phyloP scores from a whole-genome alignment of 768 basidiomycete species.

The Boletus vermiculosoides region DNA sequence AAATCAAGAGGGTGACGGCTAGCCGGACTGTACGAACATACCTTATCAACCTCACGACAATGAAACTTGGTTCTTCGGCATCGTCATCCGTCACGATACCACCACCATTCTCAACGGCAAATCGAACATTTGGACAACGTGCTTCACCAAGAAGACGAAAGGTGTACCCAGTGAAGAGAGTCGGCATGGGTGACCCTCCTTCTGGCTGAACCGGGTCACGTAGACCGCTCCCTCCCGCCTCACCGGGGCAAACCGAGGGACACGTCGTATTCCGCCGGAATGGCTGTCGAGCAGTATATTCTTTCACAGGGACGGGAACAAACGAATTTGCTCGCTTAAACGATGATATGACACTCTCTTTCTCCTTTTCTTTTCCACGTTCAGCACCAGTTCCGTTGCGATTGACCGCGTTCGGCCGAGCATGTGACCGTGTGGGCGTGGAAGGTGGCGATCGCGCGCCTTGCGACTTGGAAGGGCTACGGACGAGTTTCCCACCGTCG shows the following conservation, averaged over 20 bases:
- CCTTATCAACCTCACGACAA: conserved; percentile 76
- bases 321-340: conserved; percentile 69
- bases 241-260: conserved; percentile 12
- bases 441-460: conserved; percentile 19
- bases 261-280: conserved; percentile 45
- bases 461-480: conserved; percentile 55
- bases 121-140: conserved; percentile 50
- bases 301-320: conserved; percentile 37
- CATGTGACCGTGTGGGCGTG: conserved; percentile 15
- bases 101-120: conserved; percentile 64
- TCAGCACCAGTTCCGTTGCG: background rate
- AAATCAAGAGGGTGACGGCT: background rate
- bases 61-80: conserved; percentile 55
- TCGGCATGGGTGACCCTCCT: background rate
- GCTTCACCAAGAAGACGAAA: conserved; percentile 72
- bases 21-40: conserved; percentile 26
- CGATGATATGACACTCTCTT: conserved; percentile 49
- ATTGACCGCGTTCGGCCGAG: background rate
- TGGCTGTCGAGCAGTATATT: conserved; percentile 37
- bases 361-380: conserved; percentile 19
- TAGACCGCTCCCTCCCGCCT: conserved; percentile 19
- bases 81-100: conserved; percentile 42
- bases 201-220: background rate
- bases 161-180: conserved; percentile 53
- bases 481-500: conserved; percentile 53